A percentile compares a stretch with the other conserved stretches of the same genome.
Evolutionary conservation across 352 stramenopile genomes (phyloP).

Genomic region (Pythium coloratum): DNA sequence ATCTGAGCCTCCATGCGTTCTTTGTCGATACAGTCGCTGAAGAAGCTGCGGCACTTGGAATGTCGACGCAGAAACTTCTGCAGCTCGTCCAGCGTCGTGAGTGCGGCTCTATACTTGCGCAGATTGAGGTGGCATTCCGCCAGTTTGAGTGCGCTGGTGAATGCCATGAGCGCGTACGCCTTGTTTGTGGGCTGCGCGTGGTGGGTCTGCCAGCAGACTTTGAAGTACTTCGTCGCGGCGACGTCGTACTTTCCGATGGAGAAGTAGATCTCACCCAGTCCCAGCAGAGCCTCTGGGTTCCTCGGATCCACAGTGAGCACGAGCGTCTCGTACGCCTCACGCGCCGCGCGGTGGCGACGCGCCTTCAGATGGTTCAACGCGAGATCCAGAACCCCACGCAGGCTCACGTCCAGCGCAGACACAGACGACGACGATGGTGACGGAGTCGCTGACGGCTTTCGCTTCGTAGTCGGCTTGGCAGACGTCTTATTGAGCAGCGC

Average conservation of each 20-base stretch:
- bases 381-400: conserved; percentile 36
- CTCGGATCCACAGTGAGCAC: conserved; percentile 38
- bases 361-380: conserved; percentile 45
- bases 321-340: conserved; percentile 47
- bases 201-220: conserved; percentile 44
- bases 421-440: background rate
- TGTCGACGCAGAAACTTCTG: conserved; percentile 42
- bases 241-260: conserved; percentile 41
- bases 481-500: background rate
- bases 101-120: conserved; percentile 25
- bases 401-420: conserved; percentile 18
- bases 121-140: conserved; percentile 46
- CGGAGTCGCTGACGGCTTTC: background rate
- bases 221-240: conserved; percentile 42
- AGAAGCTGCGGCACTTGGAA: conserved; percentile 31
- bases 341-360: conserved; percentile 45
- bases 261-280: conserved; percentile 52
- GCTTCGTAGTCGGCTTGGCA: background rate
- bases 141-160: conserved; percentile 46
- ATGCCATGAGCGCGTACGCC: conserved; percentile 31
- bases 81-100: conserved; percentile 44
- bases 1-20: conserved; percentile 45
- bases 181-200: conserved; percentile 29
- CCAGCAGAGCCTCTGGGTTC: conserved; percentile 51
- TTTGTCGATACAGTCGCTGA: conserved; percentile 34